phyloP scores from a whole-genome alignment of 495 filamentous ascomycete genomes.

The Melanomma pulvis-pyrius region DNA sequence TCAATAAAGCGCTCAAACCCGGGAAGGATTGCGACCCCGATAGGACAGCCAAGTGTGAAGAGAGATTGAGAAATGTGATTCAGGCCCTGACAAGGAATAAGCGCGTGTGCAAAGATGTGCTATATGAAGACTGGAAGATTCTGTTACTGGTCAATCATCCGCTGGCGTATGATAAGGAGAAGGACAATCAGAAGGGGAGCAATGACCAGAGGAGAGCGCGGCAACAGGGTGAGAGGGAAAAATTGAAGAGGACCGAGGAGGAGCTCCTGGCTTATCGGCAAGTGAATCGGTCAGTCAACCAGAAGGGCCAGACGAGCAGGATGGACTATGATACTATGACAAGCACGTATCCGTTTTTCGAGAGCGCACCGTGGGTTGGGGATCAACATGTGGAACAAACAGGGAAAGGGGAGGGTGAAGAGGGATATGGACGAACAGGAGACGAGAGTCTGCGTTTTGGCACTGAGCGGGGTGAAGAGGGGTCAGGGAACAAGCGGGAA shows the following conservation, averaged over 20 bases:
- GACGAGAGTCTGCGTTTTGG: too few species aligned
- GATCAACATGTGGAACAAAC: too few species aligned
- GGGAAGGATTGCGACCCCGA: constrained; percentile 1
- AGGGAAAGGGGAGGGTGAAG: neutral
- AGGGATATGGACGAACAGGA: neutral
- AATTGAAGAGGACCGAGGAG: constrained; percentile 10
- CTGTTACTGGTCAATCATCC: constrained; percentile 11
- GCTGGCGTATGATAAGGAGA: constrained; percentile 11
- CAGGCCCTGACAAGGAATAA: constrained; percentile 12
- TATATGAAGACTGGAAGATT: constrained; percentile 21
- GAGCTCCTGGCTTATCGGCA: constrained; percentile 7
- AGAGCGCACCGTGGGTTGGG: too few species aligned
- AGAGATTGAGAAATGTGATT: constrained; percentile 4
- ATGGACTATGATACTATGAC: neutral
- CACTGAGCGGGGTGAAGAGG: neutral
- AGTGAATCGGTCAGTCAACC: neutral
- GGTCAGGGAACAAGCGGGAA: neutral
- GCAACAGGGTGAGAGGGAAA: constrained; percentile 2
- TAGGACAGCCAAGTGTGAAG: constrained; percentile 7
- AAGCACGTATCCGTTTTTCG: neutral
- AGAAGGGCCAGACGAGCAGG: neutral
- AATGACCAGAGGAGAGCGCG: constrained; percentile 20
- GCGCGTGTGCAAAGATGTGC: constrained; percentile 21
- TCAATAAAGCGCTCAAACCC: constrained; percentile 18
- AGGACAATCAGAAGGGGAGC: constrained; percentile 17